Base-by-base conservation (phyloP, 352 stramenopile genomes). In the Aphanomyces cochlioides region DNA sequence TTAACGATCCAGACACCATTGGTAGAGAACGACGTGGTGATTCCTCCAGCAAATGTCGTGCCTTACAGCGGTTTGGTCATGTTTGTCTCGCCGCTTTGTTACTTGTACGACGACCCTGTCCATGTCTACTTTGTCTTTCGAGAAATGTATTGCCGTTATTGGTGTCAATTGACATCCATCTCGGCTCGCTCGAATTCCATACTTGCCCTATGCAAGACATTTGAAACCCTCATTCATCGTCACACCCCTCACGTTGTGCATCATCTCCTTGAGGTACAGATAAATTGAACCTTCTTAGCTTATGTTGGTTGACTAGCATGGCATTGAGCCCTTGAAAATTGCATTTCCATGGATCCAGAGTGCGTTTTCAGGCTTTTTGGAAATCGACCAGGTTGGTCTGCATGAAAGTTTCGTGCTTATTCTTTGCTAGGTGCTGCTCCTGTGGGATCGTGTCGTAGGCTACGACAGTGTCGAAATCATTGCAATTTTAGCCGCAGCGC, bases 271-370 rank as follows among this genome's bases (percentile, higher is more conserved):
- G 47, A 70, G 43, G 64, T 70, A 70, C 37, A 40, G 54, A 5
- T 15, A 17, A 2, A 19, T 12, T 36, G 8, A 12, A 7, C 36
- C 15, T 58, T 58, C 8, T 19, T 58, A 1, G 76, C 19, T 74
- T 83, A 15, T 69, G 75, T 28, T 74, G 75, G 2, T 75, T 88
- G 28, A 28, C n/a, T 83, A 89, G 56, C 83, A 90, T 63, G 80
- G 79, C 28, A 68, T 93, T 41, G 70, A 75, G 69, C 85, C 85
- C 15, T 72, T 93, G 40, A 80, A 87, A 56, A 81, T 93, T 47
- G 85, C 79, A 19, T 93, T 93, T 65, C 81, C 83, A 19, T 93
- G 85, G 85, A 88, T 93, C 58, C 85, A 93, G 56, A 76, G 76
- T 59, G 85, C 81, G 19, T 92, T 93, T 65, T 92, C 85, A 0